phyloP scores from a whole-genome alignment of 2,329 filamentous ascomycete species.

The Trichoderma gracile region DNA sequence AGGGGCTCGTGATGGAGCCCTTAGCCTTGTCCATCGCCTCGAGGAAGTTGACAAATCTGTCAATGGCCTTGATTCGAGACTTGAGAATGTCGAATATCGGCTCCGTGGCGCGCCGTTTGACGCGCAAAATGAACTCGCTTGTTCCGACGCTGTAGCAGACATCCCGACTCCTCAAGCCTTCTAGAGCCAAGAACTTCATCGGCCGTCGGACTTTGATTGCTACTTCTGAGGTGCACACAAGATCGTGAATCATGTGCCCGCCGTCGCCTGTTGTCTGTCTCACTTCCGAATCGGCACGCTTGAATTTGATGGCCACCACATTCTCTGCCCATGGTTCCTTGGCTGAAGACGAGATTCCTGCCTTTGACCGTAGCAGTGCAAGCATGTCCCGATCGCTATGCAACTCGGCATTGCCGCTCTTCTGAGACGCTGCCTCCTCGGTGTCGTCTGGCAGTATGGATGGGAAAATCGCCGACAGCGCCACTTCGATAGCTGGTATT shows the following conservation, averaged over 20 bases:
- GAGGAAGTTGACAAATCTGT: constrained; percentile 69
- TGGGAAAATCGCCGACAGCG: constrained; percentile 50
- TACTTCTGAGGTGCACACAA: constrained; percentile 52
- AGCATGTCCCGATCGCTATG: constrained; percentile 30
- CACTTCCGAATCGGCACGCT: constrained; percentile 42
- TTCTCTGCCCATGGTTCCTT: constrained; percentile 59
- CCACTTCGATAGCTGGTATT: constrained; percentile 51
- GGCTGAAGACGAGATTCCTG: constrained; percentile 28
- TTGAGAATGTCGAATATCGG: constrained; percentile 61
- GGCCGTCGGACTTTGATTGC: constrained; percentile 56
- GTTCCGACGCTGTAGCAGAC: constrained; percentile 60
- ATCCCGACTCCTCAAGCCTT: constrained; percentile 58
- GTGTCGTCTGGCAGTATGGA: constrained; percentile 35
- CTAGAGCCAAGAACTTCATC: constrained; percentile 57
- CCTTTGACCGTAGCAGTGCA: constrained; percentile 31
- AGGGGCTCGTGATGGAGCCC: constrained; percentile 57
- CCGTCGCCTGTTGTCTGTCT: constrained; percentile 23
- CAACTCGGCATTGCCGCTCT: constrained; percentile 15
- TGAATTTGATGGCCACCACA: constrained; percentile 59
- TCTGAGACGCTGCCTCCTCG: constrained; percentile 19
- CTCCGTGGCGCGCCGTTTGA: constrained; percentile 59
- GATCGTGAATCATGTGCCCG: constrained; percentile 26
- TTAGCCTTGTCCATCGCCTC: constrained; percentile 61
- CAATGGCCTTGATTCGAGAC: constrained; percentile 64
- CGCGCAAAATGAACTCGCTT: constrained; percentile 63